Conservation (phyloP, 495 filamentous ascomycete genomes). For the Sporormia fimetaria region DNA sequence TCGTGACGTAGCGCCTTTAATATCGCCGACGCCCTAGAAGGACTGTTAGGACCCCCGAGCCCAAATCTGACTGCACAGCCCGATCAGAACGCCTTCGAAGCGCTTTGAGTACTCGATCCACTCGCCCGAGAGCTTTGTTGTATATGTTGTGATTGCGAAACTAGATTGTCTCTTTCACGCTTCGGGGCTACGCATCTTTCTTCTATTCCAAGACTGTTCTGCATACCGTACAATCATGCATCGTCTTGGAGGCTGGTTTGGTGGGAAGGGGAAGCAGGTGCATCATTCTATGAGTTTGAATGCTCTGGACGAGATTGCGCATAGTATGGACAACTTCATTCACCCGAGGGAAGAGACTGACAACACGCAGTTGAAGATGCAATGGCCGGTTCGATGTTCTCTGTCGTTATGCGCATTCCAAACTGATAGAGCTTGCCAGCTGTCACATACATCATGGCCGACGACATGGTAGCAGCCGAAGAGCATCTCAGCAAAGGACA, state of each 20-base stretch:
- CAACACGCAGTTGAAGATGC: conserved; percentile 49
- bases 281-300: conserved; percentile 48
- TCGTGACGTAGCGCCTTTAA: too few relatives aligned
- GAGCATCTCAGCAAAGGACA: conserved; percentile 53
- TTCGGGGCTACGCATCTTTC: too few relatives aligned
- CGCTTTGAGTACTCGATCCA: too few relatives aligned
- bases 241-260: conserved; percentile 43
- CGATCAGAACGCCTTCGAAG: too few relatives aligned
- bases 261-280: conserved; percentile 39
- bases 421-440: conserved; percentile 14
- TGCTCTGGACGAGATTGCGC: conserved; percentile 46
- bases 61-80: too few relatives aligned
- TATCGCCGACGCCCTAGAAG: too few relatives aligned
- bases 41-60: too few relatives aligned
- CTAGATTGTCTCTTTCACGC: too few relatives aligned
- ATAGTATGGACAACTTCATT: conserved; percentile 37
- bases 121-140: too few relatives aligned
- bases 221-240: conserved; percentile 18
- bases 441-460: conserved; percentile 68
- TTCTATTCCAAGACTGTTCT: not conserved
- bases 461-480: conserved; percentile 85
- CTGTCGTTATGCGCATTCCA: not conserved
- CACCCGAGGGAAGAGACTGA: not conserved
- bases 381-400: conserved; percentile 40
- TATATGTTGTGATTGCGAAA: too few relatives aligned